Percentiles rank a stretch among this genome's conserved stretches.
These are phyloP conservation scores for Vinca minor DNA, from an alignment of 257 asterid genomes.

Conservation along the genomic window DNA sequence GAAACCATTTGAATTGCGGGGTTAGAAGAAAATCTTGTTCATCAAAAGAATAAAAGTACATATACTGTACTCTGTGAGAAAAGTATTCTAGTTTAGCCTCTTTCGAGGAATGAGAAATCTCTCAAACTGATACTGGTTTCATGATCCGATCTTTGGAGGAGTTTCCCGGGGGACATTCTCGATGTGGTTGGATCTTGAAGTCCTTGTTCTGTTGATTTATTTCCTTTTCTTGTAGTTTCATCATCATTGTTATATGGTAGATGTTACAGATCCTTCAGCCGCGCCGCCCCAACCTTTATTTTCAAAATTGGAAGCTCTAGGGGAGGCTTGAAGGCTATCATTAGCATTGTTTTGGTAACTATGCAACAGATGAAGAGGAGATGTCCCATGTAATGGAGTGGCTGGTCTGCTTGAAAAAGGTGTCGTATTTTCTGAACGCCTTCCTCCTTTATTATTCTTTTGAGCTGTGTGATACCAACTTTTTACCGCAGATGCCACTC, in stretches of 20 bases:
- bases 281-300: constrained; percentile 13
- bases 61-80: too few species aligned
- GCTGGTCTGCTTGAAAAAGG: constrained; percentile 34
- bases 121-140: not conserved
- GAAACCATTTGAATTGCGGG: not conserved
- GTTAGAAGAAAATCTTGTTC: not conserved
- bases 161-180: constrained; percentile 1
- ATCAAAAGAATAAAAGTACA: not conserved
- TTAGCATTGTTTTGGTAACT: constrained; percentile 17
- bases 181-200: constrained; percentile 7
- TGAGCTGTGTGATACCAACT: constrained; percentile 83
- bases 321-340: constrained; percentile 18
- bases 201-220: not conserved
- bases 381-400: constrained; percentile 36
- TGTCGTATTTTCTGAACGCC: constrained; percentile 39
- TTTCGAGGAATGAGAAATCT: not conserved
- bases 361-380: constrained; percentile 70
- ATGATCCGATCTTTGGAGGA: not conserved
- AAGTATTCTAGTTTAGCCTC: not conserved
- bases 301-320: constrained; percentile 12
- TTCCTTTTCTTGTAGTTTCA: constrained; percentile 1
- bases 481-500: constrained; percentile 60
- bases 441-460: constrained; percentile 48
- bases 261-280: not conserved
- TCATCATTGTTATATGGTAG: not conserved